These are phyloP conservation scores for Plasmodium adleri DNA, from an alignment of 169 alveolate species.

Conservation along the genomic window DNA sequence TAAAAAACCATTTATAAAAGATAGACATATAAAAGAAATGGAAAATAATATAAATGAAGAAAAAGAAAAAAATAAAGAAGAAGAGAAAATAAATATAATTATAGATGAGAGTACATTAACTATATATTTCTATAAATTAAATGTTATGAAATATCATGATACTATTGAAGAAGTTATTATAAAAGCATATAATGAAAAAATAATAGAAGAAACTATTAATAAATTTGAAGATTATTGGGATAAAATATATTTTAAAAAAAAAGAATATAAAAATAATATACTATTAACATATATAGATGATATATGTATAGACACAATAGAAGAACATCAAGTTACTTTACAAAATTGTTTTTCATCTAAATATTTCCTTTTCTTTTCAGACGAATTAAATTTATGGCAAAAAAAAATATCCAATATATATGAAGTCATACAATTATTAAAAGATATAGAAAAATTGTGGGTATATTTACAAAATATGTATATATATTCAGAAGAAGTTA, in stretches of 20 bases:
- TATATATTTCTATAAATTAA: conserved; percentile 45
- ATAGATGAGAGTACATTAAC: conserved; percentile 63
- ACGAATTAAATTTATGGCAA: conserved; percentile 94
- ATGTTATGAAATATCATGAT: conserved; percentile 65
- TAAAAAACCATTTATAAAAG: conserved; percentile 44
- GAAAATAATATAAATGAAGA: conserved; percentile 63
- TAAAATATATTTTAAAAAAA: conserved; percentile 38
- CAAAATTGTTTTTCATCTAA: conserved; percentile 95
- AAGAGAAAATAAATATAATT: conserved; percentile 13
- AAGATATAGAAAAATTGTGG: conserved; percentile 97
- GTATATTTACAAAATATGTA: conserved; percentile 96
- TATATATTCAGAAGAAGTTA: conserved; percentile 97
- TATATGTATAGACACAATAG: conserved; percentile 95
- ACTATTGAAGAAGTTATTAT: conserved; percentile 57
- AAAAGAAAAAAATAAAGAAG: conserved; percentile 40
- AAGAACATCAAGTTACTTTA: conserved; percentile 94
- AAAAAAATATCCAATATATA: conserved; percentile 93
- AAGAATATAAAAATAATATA: conserved; percentile 88
- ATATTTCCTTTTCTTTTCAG: conserved; percentile 93
- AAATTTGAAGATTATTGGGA: conserved; percentile 68
- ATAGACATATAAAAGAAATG: conserved; percentile 70
- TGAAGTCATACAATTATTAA: conserved; percentile 92
- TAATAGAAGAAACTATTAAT: conserved; percentile 46
- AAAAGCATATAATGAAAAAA: conserved; percentile 66
- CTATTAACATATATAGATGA: conserved; percentile 92